These are phyloP conservation scores for Ammopiptanthus mongolicus DNA, from an alignment of 306 rosid species.

Conservation along the genomic window DNA sequence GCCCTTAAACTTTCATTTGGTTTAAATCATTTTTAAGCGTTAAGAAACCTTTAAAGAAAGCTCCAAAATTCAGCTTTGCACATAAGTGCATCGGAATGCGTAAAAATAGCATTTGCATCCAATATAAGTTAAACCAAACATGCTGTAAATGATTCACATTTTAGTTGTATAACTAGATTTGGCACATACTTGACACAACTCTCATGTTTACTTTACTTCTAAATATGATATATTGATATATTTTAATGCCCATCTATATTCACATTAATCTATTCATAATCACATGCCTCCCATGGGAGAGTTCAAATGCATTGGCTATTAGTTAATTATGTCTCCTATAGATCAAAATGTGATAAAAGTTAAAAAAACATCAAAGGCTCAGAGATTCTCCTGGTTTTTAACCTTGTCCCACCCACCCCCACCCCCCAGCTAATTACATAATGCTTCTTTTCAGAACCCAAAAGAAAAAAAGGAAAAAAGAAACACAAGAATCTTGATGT, in stretches of 20 bases:
- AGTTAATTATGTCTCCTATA: neutral
- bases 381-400: neutral
- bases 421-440: neutral
- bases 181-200: no score
- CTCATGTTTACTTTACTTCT: no score
- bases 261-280: neutral
- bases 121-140: no score
- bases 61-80: no score
- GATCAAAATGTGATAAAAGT: neutral
- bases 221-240: no score
- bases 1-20: no score
- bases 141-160: neutral
- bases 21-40: no score
- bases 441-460: neutral
- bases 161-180: no score
- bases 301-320: neutral
- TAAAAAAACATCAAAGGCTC: neutral
- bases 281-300: conserved; percentile 22
- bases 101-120: no score
- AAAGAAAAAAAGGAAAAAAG: neutral
- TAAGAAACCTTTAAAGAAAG: no score
- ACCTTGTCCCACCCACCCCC: neutral
- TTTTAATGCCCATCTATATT: no score
- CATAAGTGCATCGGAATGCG: no score
- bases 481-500: conserved; percentile 9